Percentiles rank a stretch among this genome's conserved stretches.
phyloP scores from a whole-genome alignment of 768 basidiomycete genomes.

The Chalciporus piperatus region DNA sequence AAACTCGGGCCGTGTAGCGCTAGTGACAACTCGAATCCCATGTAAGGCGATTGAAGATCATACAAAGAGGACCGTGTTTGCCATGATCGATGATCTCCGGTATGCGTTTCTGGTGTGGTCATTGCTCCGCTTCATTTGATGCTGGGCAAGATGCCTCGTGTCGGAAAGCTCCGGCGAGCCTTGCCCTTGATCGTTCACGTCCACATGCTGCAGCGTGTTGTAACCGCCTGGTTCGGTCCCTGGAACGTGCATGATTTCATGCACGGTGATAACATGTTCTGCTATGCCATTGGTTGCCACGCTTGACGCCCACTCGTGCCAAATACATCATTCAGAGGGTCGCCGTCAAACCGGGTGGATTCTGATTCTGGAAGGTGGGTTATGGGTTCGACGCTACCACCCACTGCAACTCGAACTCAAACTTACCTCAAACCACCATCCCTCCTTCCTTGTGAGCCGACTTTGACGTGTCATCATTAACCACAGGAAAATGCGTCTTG shows the following conservation, averaged over 20 bases:
- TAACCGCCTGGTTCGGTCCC: slow-evolving; percentile 2
- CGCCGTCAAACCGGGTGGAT: not conserved
- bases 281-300: slow-evolving; percentile 23
- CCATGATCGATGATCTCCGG: not conserved
- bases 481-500: no score
- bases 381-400: no score
- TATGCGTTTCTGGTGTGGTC: not conserved
- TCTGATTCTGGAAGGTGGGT: no score
- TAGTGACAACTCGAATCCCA: no score
- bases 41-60: no score
- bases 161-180: not conserved
- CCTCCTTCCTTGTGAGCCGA: not conserved
- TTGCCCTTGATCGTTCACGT: not conserved
- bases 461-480: not conserved
- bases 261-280: not conserved
- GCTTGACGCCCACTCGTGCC: not conserved
- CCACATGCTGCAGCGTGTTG: slow-evolving; percentile 14
- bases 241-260: slow-evolving; percentile 15
- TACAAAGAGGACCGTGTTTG: no score
- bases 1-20: no score
- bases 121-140: no score
- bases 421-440: not conserved
- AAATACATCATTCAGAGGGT: slow-evolving; percentile 4
- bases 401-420: not conserved
- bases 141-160: no score